Evolutionary conservation across 1,284 basidiomycete genomes (phyloP).

Genomic region (Moesziomyces globuligerus): DNA sequence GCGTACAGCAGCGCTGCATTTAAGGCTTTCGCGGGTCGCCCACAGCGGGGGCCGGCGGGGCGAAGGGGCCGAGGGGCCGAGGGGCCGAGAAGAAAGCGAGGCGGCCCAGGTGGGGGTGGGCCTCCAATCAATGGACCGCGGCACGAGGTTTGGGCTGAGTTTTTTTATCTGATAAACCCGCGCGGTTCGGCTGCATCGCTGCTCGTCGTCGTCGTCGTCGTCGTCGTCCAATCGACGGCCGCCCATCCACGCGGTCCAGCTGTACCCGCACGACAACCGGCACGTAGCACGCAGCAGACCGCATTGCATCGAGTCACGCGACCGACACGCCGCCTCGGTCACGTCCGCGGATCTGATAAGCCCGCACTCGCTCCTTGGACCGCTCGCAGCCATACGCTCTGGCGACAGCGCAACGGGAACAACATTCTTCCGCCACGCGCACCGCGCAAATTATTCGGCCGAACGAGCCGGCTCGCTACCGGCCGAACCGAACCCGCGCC

Average conservation of each 20-base stretch:
- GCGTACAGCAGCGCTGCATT: background rate
- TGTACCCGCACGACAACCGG: background rate
- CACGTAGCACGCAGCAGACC: background rate
- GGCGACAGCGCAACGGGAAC: background rate
- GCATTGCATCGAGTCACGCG: background rate
- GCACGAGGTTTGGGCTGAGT: background rate
- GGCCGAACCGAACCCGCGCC: no score
- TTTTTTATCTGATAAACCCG: background rate
- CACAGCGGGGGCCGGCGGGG: no score
- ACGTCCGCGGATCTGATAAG: slow-evolving; percentile 12
- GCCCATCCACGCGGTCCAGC: background rate
- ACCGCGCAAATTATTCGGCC: no score
- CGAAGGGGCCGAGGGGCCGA: no score
- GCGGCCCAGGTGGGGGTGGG: background rate
- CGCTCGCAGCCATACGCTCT: no score
- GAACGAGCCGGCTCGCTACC: no score
- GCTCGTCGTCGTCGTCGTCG: no score
- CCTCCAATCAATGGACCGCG: background rate
- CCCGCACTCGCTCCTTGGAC: no score
- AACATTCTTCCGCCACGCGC: background rate
- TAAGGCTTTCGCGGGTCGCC: no score
- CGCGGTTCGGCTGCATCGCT: background rate
- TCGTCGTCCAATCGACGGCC: background rate
- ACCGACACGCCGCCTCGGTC: no score
- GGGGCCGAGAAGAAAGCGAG: background rate